Conservation (phyloP, 306 rosid genomes). For the Rubus parviflorus region DNA sequence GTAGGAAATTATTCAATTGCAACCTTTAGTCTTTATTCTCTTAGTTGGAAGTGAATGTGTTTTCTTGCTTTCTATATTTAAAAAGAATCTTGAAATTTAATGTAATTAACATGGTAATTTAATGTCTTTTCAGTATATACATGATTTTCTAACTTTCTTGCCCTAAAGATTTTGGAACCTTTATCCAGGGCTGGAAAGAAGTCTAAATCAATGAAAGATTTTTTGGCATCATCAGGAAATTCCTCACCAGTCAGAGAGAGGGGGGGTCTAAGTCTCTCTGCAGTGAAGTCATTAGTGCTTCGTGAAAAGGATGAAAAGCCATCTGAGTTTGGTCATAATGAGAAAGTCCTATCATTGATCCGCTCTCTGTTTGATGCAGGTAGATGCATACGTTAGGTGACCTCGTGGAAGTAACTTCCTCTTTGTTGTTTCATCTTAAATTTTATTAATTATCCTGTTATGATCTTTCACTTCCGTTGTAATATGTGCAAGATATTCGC, state of each 20-base stretch:
- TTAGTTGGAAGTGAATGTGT: background rate
- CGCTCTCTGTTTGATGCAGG: slow-evolving; percentile 78
- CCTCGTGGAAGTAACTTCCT: slow-evolving; percentile 25
- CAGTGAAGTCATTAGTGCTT: slow-evolving; percentile 78
- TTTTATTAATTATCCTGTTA: slow-evolving; percentile 38
- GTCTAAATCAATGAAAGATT: slow-evolving; percentile 72
- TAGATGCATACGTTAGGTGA: slow-evolving; percentile 48
- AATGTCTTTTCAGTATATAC: slow-evolving; percentile 13
- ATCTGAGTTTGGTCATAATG: slow-evolving; percentile 55
- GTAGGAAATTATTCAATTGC: background rate
- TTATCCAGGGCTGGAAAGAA: slow-evolving; percentile 79
- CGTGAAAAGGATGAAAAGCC: slow-evolving; percentile 82
- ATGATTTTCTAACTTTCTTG: slow-evolving; percentile 10
- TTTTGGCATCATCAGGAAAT: slow-evolving; percentile 54
- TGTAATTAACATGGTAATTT: background rate
- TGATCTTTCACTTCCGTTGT: slow-evolving; percentile 74
- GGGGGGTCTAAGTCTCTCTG: slow-evolving; percentile 67
- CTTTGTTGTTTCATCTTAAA: slow-evolving; percentile 9
- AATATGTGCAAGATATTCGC: slow-evolving; percentile 91
- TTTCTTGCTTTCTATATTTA: background rate
- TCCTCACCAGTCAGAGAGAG: slow-evolving; percentile 80
- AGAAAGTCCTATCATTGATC: slow-evolving; percentile 63
- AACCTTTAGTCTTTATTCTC: background rate
- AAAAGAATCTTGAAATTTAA: background rate
- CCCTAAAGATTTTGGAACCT: slow-evolving; percentile 29